Base-by-base conservation (phyloP, 805 yeast species). In the Wickerhamiella qilinensis region DNA sequence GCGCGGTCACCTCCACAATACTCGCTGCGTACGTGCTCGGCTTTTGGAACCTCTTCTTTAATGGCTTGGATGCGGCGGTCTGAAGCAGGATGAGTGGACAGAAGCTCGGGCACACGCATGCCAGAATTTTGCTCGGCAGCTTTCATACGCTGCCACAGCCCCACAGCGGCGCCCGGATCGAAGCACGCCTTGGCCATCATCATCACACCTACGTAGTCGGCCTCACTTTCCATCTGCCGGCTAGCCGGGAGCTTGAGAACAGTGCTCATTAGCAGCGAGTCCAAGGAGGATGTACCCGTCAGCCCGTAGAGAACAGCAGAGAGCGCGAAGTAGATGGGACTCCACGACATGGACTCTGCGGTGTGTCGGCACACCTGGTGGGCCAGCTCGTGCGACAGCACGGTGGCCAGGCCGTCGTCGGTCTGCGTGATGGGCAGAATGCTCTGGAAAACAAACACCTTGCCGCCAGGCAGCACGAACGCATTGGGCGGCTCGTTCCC, bases 331-430 rank as follows among this genome's bases (percentile, higher is more conserved):
- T 77, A 76, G 27, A 84, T 49, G 0, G 97, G 97, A 12, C 78
- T 73, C 45, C 71, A 68, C 12, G 93, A 76, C 39, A 88, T 52
- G 48, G 77, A 76, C 53, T 91, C 99, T 35, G 79, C 75, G 5
- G 91, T 73, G 55, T 91, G 98, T 43, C 93, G 75, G 7, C 95
- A 95, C 46, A 91, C 64, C 56, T 85, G 93, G 60, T 91, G 98
- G 0, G 95, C 86, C 40, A 86, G 71, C 51, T 91, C 99, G 55
- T 91, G 99, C 0, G 94, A 65, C 34, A 91, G 62, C 2, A 91
- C 95, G 0, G 97, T 85, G n/a, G 97, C 97, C 33, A 91, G 59
- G 2, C 95, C 96, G 54, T 84, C 93, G 38, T 84, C 93, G 52
- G 81, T 75, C 20, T 63, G 60, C 55, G 94, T 77, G 22, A 91